Evolutionary conservation across 345 rosid genomes (phyloP), one percentile per base, ranked within the genome.

Genomic region (Eutrema heterophyllum): DNA sequence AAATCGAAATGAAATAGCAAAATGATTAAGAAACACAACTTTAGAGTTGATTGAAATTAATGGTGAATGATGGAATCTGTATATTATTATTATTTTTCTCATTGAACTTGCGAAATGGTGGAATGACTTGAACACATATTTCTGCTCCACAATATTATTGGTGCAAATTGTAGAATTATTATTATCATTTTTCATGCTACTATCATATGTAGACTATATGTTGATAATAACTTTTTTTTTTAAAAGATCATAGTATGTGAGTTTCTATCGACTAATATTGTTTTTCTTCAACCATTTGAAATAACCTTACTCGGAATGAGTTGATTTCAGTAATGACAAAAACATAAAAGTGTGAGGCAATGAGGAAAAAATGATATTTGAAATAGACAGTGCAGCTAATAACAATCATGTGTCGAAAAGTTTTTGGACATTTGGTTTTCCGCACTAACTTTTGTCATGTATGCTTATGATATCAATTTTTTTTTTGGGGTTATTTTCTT

Each of bases 351-450:
- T 72, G 39, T 6, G 69, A 62, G 38, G 53, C 18, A 29, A 30
- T 10, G 27, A 32, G 24, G 5, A 11, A 41, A 51, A 27, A 39
- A 9, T 50, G 62, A 63, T 72, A 43, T 21, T 40, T 29, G 32
- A 33, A 69, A 10, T 35, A 38, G 68, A 71, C 61, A 66, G 51
- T 29, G 78, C 33, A 66, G 51, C 72, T 66, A 64, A 56, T 64
- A 14, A 50, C 32, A 43, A 39, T 21, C 27, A 57, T 66, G 67
- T 48, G 77, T 64, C 65, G 14, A 57, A 29, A 74, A 29, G 52
- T 6, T 56, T 73, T 39, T 48, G 67, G 72, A 36, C 59, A 73
- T 36, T 40, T 64, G 50, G 46, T 32, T 72, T 24, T 44, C 32
- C 59, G 46, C 72, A 66, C 67, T 66, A 48, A 48, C 53, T 57